Conservation (phyloP, 371 early-diverging fungal genomes). For the Funneliformis caledonium region DNA sequence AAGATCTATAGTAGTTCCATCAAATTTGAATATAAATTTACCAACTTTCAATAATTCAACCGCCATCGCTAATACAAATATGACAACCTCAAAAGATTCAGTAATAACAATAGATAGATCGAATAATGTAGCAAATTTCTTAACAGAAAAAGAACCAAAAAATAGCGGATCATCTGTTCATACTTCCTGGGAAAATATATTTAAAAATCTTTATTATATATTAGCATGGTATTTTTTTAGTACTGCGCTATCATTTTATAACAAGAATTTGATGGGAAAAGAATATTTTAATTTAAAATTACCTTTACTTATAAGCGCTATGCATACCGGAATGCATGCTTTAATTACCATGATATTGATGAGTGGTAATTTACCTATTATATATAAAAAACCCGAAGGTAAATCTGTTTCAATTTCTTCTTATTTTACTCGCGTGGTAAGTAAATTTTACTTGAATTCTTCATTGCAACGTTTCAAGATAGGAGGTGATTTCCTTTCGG, state of each 20-base stretch:
- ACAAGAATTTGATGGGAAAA: constrained; percentile 79
- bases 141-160: constrained; percentile 28
- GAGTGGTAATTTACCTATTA: constrained; percentile 50
- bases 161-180: background rate
- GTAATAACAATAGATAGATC: background rate
- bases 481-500: background rate
- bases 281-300: constrained; percentile 76
- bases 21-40: background rate
- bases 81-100: background rate
- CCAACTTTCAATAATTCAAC: background rate
- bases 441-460: constrained; percentile 25
- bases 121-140: constrained; percentile 28
- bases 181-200: background rate
- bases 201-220: constrained; percentile 49
- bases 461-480: background rate
- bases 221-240: constrained; percentile 69
- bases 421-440: constrained; percentile 62
- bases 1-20: background rate
- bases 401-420: constrained; percentile 47
- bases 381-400: constrained; percentile 46
- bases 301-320: constrained; percentile 78
- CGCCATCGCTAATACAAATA: too few species aligned
- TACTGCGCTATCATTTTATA: constrained; percentile 78
- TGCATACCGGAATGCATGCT: constrained; percentile 71
- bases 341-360: constrained; percentile 60